Conservation (phyloP, 2,329 filamentous ascomycete genomes). For the Epichloe baconii region DNA sequence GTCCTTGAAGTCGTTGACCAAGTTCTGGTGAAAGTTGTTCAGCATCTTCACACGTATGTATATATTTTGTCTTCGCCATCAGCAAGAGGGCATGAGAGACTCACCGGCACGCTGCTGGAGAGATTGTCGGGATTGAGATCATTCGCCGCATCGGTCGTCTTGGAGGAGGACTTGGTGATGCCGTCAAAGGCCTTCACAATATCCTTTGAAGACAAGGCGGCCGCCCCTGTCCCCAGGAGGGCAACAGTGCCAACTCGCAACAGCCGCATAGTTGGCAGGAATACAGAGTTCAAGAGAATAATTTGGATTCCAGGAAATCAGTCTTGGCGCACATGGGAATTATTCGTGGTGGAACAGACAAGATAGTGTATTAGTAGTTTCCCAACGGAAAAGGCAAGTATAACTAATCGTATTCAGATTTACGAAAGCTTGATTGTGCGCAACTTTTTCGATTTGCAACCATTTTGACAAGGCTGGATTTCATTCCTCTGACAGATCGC, state of each 20-base stretch:
- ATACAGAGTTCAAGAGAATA: no score
- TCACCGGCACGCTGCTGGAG: neutral
- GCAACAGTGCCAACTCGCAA: constrained; percentile 9
- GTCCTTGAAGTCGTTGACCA: neutral
- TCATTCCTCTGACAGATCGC: neutral
- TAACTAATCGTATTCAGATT: neutral
- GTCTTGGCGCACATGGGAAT: no score
- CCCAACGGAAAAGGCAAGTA: no score
- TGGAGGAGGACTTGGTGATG: constrained; percentile 6
- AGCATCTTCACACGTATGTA: no score
- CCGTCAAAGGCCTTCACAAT: constrained; percentile 6
- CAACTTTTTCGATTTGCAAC: neutral
- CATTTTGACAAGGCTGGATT: neutral
- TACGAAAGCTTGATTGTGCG: neutral
- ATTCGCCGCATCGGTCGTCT: constrained; percentile 4
- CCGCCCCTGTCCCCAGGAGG: constrained; percentile 7
- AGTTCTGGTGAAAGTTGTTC: neutral
- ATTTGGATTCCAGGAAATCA: no score
- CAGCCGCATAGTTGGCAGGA: constrained; percentile 4
- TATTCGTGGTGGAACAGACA: no score
- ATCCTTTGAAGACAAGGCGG: constrained; percentile 3
- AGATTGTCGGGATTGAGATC: constrained; percentile 2
- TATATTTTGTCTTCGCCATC: neutral
- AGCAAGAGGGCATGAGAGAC: neutral
- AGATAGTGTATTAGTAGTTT: no score